Evolutionary conservation across 441 rosid species (phyloP).

Genomic region (Iberis amara): DNA sequence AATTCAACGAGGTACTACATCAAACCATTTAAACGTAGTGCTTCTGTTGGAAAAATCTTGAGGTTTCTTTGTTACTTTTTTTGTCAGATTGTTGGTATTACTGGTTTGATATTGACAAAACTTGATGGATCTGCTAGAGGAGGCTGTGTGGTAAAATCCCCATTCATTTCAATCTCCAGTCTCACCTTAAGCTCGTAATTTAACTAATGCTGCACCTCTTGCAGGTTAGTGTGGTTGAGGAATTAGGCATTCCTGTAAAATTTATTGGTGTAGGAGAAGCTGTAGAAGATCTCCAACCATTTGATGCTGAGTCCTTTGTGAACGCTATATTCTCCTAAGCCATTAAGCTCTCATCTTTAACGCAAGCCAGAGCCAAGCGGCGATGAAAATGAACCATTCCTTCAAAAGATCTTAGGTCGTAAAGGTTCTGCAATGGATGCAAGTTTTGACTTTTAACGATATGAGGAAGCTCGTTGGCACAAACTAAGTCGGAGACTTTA

Average conservation of each 20-base stretch:
- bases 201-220: constrained; percentile 10
- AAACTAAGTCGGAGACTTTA: background rate
- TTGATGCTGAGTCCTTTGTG: constrained; percentile 81
- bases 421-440: constrained; percentile 10
- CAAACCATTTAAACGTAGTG: constrained; percentile 8
- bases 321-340: constrained; percentile 74
- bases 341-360: constrained; percentile 9
- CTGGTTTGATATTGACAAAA: constrained; percentile 87
- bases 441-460: background rate
- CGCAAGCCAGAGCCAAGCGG: background rate
- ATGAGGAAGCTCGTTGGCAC: background rate
- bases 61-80: constrained; percentile 3
- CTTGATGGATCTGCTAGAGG: constrained; percentile 96
- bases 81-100: constrained; percentile 72
- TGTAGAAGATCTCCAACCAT: constrained; percentile 91
- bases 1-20: constrained; percentile 46
- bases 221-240: constrained; percentile 95
- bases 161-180: background rate
- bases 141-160: constrained; percentile 74
- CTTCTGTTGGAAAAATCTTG: background rate
- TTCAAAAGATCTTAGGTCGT: constrained; percentile 6
- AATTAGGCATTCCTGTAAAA: constrained; percentile 88
- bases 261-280: constrained; percentile 94
- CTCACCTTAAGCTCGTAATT: constrained; percentile 8
- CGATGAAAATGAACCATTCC: constrained; percentile 7